Evolutionary conservation across 75 land plant genomes (phyloP), one percentile per base, ranked within the genome.

Genomic region (Pinus albicaulis): DNA sequence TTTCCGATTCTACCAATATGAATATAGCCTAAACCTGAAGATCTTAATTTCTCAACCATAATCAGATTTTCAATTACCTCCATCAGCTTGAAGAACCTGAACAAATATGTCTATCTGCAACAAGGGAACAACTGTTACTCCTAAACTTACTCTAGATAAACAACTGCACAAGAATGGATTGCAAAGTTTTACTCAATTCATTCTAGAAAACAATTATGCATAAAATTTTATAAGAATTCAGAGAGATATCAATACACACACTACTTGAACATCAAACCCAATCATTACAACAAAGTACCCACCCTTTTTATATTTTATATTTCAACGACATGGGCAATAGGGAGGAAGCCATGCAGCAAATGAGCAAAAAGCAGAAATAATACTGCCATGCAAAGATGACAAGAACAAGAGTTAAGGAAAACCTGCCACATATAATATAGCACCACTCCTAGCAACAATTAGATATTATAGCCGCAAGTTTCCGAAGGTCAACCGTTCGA

Each of bases 71-170:
- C 44, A 16, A 25, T 75, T 85, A 96, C 99, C 99, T 87, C 99
- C 99, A 94, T 96, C 99, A 77, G 99, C 99, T 90, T 96, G 99
- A 77, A 96, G 95, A 72, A 96, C 99, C 82, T 94, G 98, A 20
- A 96, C 98, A 86, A 86, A 96, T 53, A 96, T 92, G 77, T 96
- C 99, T 26, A 96, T 94, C 99, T 96, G 90, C 86, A 87, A 60
- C 65, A 76, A 34, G 13, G 77, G 55, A 58, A 60, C 26, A 73
- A 25, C 15, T 19, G 25, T 12, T 24, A 7, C 8, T 66, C 44
- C 71, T 41, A 68, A 3, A 1, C 4, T 19, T 38, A 66, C 20
- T 68, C 12, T 41, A 68, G 44, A 68, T 36, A 68, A 41, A 24
- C 74, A 55, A 48, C 53, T 10, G 11, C 25, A 15, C 7, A 23